These are phyloP conservation scores for Aspergillus melleus DNA, from an alignment of 2,329 filamentous ascomycete genomes.

Conservation along the genomic window DNA sequence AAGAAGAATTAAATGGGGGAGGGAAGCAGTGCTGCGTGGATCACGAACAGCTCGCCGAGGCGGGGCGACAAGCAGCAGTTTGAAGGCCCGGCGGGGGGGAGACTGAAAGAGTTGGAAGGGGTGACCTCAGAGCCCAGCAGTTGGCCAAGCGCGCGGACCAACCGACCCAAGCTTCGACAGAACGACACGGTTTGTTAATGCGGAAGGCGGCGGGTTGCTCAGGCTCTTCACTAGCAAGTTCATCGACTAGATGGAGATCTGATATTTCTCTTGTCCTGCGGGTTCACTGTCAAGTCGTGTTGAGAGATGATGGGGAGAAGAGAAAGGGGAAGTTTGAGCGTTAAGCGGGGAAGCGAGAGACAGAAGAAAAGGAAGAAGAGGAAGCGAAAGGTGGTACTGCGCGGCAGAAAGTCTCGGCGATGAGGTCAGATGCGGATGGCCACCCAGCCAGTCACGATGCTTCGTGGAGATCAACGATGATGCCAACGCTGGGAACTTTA, in stretches of 20 bases:
- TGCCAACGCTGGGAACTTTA: not conserved
- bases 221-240: conserved; percentile 31
- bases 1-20: not conserved
- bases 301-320: not conserved
- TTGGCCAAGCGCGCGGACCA: conserved; percentile 15
- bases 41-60: not conserved
- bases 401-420: not conserved
- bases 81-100: conserved; percentile 3
- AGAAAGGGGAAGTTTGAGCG: not conserved
- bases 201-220: conserved; percentile 1
- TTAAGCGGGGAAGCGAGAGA: not conserved
- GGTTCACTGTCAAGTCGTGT: not conserved
- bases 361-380: not conserved
- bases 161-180: conserved; percentile 18
- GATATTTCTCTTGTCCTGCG: not conserved
- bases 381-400: not conserved
- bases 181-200: conserved; percentile 6
- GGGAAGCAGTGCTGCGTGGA: not conserved
- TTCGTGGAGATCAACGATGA: not conserved
- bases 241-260: conserved; percentile 19
- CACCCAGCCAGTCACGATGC: not conserved
- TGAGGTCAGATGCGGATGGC: conserved; percentile 1
- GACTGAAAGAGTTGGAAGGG: conserved; percentile 2
- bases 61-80: not conserved
- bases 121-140: conserved; percentile 21